phyloP scores from a whole-genome alignment of 139 green algal genomes.

The Tetradesmus obliquus region DNA sequence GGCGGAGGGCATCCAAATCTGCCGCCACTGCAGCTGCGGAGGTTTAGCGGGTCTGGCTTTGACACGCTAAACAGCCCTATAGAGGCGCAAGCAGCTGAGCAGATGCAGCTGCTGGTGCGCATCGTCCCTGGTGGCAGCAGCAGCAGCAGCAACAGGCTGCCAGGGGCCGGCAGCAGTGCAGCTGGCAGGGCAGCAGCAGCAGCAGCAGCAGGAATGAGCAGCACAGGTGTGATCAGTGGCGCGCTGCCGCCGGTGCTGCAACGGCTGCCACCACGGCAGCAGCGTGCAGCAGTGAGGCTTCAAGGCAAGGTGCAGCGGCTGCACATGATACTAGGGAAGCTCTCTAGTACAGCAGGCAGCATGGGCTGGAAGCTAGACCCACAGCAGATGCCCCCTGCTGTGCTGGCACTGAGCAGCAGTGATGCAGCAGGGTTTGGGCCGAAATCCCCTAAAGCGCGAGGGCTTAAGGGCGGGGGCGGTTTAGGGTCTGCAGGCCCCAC shows the following conservation, averaged over 20 bases:
- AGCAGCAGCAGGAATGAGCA: background rate
- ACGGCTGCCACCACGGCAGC: background rate
- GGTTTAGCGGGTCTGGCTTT: background rate
- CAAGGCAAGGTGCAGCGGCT: conserved; percentile 18
- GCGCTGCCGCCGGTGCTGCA: conserved; percentile 1
- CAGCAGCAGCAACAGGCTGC: background rate
- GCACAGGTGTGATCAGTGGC: background rate
- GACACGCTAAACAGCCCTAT: background rate
- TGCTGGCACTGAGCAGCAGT: background rate
- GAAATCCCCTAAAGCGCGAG: background rate
- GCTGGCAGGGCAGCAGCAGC: background rate
- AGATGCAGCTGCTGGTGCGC: conserved; percentile 30
- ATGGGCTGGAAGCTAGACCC: conserved; percentile 38
- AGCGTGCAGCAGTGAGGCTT: conserved; percentile 17
- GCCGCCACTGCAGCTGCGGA: background rate
- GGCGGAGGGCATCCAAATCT: background rate
- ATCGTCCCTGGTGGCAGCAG: conserved; percentile 28
- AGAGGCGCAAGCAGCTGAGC: background rate
- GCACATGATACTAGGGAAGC: conserved; percentile 18
- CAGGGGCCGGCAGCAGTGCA: background rate
- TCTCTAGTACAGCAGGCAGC: background rate
- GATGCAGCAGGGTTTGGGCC: background rate
- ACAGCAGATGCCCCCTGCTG: background rate
- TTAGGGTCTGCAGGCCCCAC: background rate
- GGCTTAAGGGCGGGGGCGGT: background rate